A percentile compares a stretch with the other conserved stretches of the same genome.
phyloP scores from a whole-genome alignment of 2,329 filamentous ascomycete genomes.

The Akanthomyces lecanii region DNA sequence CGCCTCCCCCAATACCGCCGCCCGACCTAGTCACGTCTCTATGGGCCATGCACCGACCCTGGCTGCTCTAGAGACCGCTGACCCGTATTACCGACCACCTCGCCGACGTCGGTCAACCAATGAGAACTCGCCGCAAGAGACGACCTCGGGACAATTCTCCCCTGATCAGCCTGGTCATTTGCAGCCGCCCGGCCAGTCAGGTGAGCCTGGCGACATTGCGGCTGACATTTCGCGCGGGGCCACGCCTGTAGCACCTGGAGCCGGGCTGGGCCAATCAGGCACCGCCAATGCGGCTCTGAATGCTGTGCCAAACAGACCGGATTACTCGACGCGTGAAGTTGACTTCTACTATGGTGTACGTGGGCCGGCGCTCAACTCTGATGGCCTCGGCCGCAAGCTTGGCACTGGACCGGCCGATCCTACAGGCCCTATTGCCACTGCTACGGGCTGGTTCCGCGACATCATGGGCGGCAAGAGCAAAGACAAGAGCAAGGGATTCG shows the following conservation, averaged over 20 bases:
- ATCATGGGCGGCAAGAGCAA: conserved; percentile 82
- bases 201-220: conserved; percentile 39
- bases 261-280: conserved; percentile 15
- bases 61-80: conserved; percentile 51
- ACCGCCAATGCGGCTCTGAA: conserved; percentile 28
- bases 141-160: conserved; percentile 24
- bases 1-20: conserved; percentile 49
- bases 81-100: conserved; percentile 87
- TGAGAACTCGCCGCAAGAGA: conserved; percentile 30
- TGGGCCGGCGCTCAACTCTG: conserved; percentile 79
- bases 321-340: conserved; percentile 91
- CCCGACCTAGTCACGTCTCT: conserved; percentile 37
- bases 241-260: conserved; percentile 40
- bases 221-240: conserved; percentile 39
- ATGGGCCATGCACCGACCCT: conserved; percentile 40
- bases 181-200: conserved; percentile 29
- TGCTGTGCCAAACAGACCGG: conserved; percentile 58
- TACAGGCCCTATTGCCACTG: conserved; percentile 83
- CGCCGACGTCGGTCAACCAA: conserved; percentile 62
- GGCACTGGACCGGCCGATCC: conserved; percentile 95
- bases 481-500: conserved; percentile 93
- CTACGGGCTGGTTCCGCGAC: conserved; percentile 81
- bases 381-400: conserved; percentile 74
- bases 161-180: conserved; percentile 36
- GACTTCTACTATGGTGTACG: conserved; percentile 96